phyloP scores from a whole-genome alignment of 163 green algal genomes.

The Scenedesmus sp. region DNA sequence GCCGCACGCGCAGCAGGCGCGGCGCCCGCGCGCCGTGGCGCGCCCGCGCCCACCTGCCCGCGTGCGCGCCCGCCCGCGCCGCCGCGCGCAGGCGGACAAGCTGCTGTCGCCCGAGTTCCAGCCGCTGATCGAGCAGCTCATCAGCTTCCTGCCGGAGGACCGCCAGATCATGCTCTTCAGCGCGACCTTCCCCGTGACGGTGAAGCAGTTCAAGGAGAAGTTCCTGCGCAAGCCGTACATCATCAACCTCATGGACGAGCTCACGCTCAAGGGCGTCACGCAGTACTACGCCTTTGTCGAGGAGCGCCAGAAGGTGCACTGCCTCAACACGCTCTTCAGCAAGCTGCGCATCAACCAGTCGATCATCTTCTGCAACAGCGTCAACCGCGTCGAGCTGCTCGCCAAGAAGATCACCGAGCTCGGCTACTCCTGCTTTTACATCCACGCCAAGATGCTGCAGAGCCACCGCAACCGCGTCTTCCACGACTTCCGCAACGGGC shows the following conservation, averaged over 20 bases:
- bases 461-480: constrained; percentile 99
- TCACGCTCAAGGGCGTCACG: constrained; percentile 98
- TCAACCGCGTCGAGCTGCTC: constrained; percentile 98
- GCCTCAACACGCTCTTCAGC: constrained; percentile 99
- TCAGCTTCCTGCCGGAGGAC: constrained; percentile 82
- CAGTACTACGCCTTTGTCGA: constrained; percentile 99
- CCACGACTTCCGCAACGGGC: constrained; percentile 99
- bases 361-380: constrained; percentile 99
- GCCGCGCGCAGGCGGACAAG: constrained; percentile 92
- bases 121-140: constrained; percentile 95
- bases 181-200: constrained; percentile 98
- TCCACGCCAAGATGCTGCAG: constrained; percentile 99
- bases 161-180: constrained; percentile 98
- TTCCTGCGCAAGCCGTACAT: constrained; percentile 95
- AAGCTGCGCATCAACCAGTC: constrained; percentile 99
- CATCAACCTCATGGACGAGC: constrained; percentile 99
- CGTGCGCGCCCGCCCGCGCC: no score
- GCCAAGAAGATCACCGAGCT: constrained; percentile 99
- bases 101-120: constrained; percentile 98
- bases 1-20: background rate
- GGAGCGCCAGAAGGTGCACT: constrained; percentile 99
- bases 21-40: no score
- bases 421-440: constrained; percentile 99
- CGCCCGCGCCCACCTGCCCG: no score
- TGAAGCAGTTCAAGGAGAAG: constrained; percentile 98